Evolutionary conservation across 1,284 basidiomycete species (phyloP).

Genomic region (Ceratobasidium sp.): DNA sequence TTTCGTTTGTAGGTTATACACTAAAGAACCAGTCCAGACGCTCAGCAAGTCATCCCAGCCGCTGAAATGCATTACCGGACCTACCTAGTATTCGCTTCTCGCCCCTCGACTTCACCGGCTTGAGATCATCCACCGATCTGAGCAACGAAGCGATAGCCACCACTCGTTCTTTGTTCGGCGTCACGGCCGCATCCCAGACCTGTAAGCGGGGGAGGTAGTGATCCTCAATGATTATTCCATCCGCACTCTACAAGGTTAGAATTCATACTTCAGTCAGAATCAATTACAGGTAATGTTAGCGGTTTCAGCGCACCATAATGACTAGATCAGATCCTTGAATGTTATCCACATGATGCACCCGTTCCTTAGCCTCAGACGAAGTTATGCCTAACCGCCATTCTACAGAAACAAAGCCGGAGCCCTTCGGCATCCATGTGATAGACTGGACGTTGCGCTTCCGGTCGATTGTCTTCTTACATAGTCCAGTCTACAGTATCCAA

Average conservation of each 20-base stretch:
- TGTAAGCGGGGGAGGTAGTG: slow-evolving; percentile 66
- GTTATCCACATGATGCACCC: slow-evolving; percentile 18
- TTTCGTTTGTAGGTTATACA: slow-evolving; percentile 73
- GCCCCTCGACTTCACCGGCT: slow-evolving; percentile 74
- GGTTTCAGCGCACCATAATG: neutral
- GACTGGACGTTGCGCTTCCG: slow-evolving; percentile 70
- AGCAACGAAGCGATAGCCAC: slow-evolving; percentile 76
- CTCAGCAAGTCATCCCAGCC: neutral
- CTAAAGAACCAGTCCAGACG: slow-evolving; percentile 55
- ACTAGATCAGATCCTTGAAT: slow-evolving; percentile 34
- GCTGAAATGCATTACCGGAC: slow-evolving; percentile 60
- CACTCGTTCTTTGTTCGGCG: slow-evolving; percentile 76
- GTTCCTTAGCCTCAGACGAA: slow-evolving; percentile 16
- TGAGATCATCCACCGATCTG: slow-evolving; percentile 67
- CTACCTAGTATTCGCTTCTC: slow-evolving; percentile 81
- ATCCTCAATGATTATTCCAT: slow-evolving; percentile 57
- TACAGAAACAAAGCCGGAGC: slow-evolving; percentile 59
- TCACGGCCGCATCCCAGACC: slow-evolving; percentile 63
- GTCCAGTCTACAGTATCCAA: slow-evolving; percentile 66
- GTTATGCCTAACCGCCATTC: slow-evolving; percentile 33
- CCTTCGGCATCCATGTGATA: slow-evolving; percentile 75
- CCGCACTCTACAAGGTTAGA: slow-evolving; percentile 61
- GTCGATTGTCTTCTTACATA: slow-evolving; percentile 76
- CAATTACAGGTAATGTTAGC: neutral
- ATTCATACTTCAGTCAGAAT: neutral